Conservation (phyloP, 176 grass and related monocot genomes). For the Oryza punctata region DNA sequence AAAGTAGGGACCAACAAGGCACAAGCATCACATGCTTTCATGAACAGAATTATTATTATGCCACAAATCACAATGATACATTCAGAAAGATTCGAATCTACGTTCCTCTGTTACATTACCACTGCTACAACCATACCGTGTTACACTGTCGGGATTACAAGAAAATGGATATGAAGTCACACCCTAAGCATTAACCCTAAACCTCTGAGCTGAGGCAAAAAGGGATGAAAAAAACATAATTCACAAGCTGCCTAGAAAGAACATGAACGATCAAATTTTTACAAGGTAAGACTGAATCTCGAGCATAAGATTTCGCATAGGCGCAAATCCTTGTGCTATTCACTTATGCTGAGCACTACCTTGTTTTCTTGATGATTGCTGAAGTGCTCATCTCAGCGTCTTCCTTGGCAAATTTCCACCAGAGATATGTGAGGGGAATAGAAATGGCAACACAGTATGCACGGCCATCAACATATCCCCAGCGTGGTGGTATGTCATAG, state of each 20-base stretch:
- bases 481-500: constrained; percentile 61
- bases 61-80: constrained; percentile 3
- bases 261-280: constrained; percentile 4
- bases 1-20: not conserved
- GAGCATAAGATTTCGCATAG: constrained; percentile 9
- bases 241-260: constrained; percentile 24
- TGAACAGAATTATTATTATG: constrained; percentile 22
- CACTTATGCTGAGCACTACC: constrained; percentile 29
- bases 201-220: constrained; percentile 22
- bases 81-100: not conserved
- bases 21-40: not conserved
- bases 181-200: not conserved
- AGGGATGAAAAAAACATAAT: constrained; percentile 19
- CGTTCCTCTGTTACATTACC: constrained; percentile 4
- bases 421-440: constrained; percentile 58
- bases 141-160: constrained; percentile 8
- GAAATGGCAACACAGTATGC: constrained; percentile 35
- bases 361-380: constrained; percentile 56
- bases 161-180: not conserved
- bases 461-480: constrained; percentile 60
- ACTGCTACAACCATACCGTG: constrained; percentile 5
- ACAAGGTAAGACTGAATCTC: constrained; percentile 34
- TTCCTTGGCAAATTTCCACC: constrained; percentile 67
- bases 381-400: constrained; percentile 53
- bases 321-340: not conserved